Evolutionary conservation across 768 basidiomycete species (phyloP), one percentile per base, ranked within the genome.

Genomic region (Trametes coccinea): DNA sequence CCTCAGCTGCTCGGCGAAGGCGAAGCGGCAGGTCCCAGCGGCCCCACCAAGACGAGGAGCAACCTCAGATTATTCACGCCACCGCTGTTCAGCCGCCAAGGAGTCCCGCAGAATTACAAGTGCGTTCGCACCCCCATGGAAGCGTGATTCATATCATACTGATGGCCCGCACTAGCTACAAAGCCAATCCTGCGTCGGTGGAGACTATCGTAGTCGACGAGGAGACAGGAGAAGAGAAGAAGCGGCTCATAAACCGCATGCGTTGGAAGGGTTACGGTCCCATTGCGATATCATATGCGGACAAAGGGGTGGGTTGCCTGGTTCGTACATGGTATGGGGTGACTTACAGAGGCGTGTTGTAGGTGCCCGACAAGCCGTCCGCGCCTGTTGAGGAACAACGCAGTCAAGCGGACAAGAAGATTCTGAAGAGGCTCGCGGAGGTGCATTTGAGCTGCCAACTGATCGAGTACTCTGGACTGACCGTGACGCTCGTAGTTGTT

Each of bases 261-360:
- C 83, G 92, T n/a, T 92, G 92, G 89, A 92, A 89, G 70, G 89
- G 90, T 14, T 88, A 84, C 67, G 90, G 89, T 5, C 89, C 90
- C 39, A 84, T 84, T 9, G 82, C 88, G 13, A 84, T 92, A 56
- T 79, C 84, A 65, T 92, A 89, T 65, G 69, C 79, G 5, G 92
- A 93, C 65, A 73, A 74, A 27, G 77, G 76, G 65, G 89, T 85
- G 67, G 44, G 77, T 61, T 9, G 17, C 10, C 3, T 4, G 22
- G 11, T 6, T 10, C 37, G 14, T 3, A 5, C 27, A 8, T 11
- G 9, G 9, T 13, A 5, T 22, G 22, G 62, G 47, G 5, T 48
- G 34, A 11, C 33, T 41, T 17, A 49, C 9, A 13, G 31, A 5
- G 52, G 41, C 5, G 8, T 63, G 50, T 39, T 47, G 49, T 52